A percentile compares a stretch with the other conserved stretches of the same genome.
Evolutionary conservation across 2,329 filamentous ascomycete species (phyloP).

Genomic region (Colletotrichum theobromicola): DNA sequence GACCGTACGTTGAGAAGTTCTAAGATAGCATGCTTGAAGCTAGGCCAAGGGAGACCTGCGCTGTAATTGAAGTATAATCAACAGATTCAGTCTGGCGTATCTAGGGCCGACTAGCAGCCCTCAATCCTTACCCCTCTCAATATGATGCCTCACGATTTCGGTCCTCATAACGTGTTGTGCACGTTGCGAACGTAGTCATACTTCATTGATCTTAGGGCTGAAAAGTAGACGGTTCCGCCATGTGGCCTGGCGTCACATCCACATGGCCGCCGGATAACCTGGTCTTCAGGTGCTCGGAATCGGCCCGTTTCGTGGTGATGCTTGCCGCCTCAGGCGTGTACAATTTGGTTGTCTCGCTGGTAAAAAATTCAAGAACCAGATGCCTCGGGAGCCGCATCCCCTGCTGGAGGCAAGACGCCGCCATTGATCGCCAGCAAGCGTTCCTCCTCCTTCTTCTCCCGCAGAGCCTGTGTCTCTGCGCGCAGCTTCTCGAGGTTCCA

Average conservation of each 20-base stretch:
- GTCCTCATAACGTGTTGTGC: not conserved
- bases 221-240: constrained; percentile 22
- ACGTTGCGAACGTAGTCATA: constrained; percentile 23
- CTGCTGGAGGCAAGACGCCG: constrained; percentile 7
- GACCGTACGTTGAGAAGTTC: constrained; percentile 85
- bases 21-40: not conserved
- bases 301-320: constrained; percentile 21
- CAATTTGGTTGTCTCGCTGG: not conserved
- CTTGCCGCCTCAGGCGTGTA: constrained; percentile 14
- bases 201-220: constrained; percentile 23
- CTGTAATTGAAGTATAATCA: not conserved
- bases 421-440: constrained; percentile 45
- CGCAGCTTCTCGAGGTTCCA: constrained; percentile 88
- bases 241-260: constrained; percentile 14
- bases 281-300: constrained; percentile 24
- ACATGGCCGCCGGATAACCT: constrained; percentile 17
- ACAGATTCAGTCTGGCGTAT: not conserved
- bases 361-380: constrained; percentile 21
- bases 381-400: not conserved
- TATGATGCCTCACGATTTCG: constrained; percentile 8
- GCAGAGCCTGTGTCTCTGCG: constrained; percentile 80
- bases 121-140: not conserved
- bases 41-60: not conserved
- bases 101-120: not conserved
- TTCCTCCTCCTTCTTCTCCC: constrained; percentile 80